Evolutionary conservation across 192 early-diverging fungal species (phyloP), one percentile per base, ranked within the genome.

Genomic region (Entomortierella parvispora): DNA sequence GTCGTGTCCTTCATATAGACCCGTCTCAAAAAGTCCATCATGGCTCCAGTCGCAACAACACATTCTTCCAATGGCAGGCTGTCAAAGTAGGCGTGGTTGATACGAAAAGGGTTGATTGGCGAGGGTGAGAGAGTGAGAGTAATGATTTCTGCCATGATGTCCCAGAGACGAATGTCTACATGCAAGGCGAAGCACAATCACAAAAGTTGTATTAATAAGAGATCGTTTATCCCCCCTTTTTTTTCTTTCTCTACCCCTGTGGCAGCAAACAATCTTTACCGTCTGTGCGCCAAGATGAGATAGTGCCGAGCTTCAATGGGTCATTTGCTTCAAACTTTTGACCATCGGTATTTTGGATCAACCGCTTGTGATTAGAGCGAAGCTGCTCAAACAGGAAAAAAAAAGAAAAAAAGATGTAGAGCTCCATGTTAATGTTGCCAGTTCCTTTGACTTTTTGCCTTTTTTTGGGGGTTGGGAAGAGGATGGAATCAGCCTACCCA

Each of bases 121-220:
- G 86, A 82, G 44, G 83, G 84, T 33, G 64, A 67, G 56, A 89
- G 51, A 11, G 88, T 82, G 18, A 86, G 72, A 33, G 82, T 83
- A 14, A 92, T 85, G 20, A 92, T 84, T 74, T 92, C 90, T 15
- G 87, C 90, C 42, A 92, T 77, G 9, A 92, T 86, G 52, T 92
- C 88, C 86, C 89, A 88, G 3, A 88, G 81, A 2, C 83, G 65
- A 18, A 90, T 81, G 61, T 92, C 89, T 80, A 54, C 4, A 45
- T 28, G 12, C 37, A 40, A n/a, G n/a, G n/a, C n/a, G n/a, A n/a
- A n/a, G n/a, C n/a, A n/a, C n/a, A n/a, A n/a, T n/a, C n/a, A n/a
- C n/a, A n/a, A 49, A 40, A 4, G 23, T 25, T 20, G 40, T 12
- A 55, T 8, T 8, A 49, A 31, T 17, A 45, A 32, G 34, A 68